Evolutionary conservation across 345 rosid species (phyloP).

Genomic region (Hibiscus syriacus): DNA sequence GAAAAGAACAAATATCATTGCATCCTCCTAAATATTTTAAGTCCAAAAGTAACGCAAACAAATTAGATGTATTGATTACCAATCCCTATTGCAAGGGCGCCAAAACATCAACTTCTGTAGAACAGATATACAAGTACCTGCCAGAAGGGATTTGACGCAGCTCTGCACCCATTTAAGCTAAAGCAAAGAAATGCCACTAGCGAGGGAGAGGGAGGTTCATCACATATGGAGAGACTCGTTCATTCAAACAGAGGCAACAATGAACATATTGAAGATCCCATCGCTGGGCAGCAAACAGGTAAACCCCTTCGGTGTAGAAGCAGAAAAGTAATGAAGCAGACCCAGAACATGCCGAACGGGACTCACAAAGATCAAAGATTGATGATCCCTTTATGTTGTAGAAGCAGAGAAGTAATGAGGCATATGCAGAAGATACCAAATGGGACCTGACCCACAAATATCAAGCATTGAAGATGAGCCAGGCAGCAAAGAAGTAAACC

Average conservation of each 20-base stretch:
- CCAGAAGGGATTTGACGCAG: slow-evolving; percentile 62
- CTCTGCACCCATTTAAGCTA: slow-evolving; percentile 42
- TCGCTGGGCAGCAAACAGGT: slow-evolving; percentile 48
- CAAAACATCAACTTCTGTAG: slow-evolving; percentile 34
- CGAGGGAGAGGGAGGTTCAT: slow-evolving; percentile 21
- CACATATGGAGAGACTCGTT: slow-evolving; percentile 41
- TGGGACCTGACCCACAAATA: too few species aligned
- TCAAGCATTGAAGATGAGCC: too few species aligned
- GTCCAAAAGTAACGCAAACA: not conserved
- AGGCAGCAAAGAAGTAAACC: too few species aligned
- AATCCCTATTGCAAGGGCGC: slow-evolving; percentile 15
- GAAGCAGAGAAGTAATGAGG: slow-evolving; percentile 83
- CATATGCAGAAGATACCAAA: too few species aligned
- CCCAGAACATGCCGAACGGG: slow-evolving; percentile 46
- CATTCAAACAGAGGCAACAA: slow-evolving; percentile 54
- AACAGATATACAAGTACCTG: slow-evolving; percentile 52
- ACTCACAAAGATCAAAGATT: slow-evolving; percentile 53
- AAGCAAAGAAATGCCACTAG: slow-evolving; percentile 42
- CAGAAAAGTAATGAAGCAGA: slow-evolving; percentile 86
- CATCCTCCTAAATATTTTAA: not conserved
- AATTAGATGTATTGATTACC: slow-evolving; percentile 3
- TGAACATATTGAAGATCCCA: slow-evolving; percentile 63
- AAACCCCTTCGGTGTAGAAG: slow-evolving; percentile 56
- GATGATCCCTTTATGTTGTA: slow-evolving; percentile 63
- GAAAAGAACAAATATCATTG: too few species aligned